Evolutionary conservation across 129 eudicot species (phyloP).

Genomic region (Apium graveolens): DNA sequence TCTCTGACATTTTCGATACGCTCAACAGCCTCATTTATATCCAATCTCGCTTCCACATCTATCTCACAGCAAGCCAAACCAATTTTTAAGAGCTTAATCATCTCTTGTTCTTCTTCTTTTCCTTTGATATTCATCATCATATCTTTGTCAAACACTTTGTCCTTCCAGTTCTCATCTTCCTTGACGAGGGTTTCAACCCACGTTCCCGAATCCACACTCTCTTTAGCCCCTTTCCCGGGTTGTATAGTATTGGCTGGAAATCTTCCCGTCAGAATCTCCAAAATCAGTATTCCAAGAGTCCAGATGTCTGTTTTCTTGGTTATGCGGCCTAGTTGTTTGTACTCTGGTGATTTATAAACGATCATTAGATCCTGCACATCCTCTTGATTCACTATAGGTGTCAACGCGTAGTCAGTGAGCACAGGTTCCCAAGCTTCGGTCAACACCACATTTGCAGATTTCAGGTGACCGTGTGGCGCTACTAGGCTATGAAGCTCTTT

Average conservation of each 20-base stretch:
- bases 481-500: conserved; percentile 12
- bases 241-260: conserved; percentile 11
- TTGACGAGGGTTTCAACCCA: conserved; percentile 13
- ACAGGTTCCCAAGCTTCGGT: conserved; percentile 10
- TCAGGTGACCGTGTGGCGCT: conserved; percentile 16
- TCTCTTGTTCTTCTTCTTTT: conserved; percentile 42
- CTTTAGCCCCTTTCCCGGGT: conserved; percentile 2
- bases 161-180: conserved; percentile 28
- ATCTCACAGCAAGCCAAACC: conserved; percentile 62
- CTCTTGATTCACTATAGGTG: conserved; percentile 14
- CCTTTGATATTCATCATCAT: conserved; percentile 27
- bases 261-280: conserved; percentile 13
- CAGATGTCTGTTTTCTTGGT: conserved; percentile 16
- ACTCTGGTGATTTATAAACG: conserved; percentile 19
- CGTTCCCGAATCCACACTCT: not conserved
- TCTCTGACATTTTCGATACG: conserved; percentile 51
- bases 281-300: conserved; percentile 10
- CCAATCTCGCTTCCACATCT: conserved; percentile 58
- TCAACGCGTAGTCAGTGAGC: conserved; percentile 10
- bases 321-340: conserved; percentile 10
- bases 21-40: conserved; percentile 56
- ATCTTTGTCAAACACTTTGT: conserved; percentile 53
- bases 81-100: conserved; percentile 64
- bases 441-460: conserved; percentile 15
- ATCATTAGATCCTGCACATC: conserved; percentile 14